Percentiles rank a stretch among this genome's conserved stretches.
These are phyloP conservation scores for Hydnomerulius pinastri DNA, from an alignment of 768 basidiomycete genomes.

Conservation along the genomic window DNA sequence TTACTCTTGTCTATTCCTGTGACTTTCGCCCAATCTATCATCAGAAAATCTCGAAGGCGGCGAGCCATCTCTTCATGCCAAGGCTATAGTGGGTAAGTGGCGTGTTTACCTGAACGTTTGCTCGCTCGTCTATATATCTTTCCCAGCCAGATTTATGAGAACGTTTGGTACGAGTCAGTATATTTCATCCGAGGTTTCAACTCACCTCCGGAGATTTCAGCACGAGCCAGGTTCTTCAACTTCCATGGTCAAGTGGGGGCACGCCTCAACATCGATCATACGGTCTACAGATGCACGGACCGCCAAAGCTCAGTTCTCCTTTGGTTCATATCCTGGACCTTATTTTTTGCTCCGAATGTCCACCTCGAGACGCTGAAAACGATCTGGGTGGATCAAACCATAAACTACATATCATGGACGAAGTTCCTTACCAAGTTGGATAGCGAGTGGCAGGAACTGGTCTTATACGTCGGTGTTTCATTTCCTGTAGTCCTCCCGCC, in stretches of 20 bases:
- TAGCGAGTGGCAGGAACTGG: constrained; percentile 50
- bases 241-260: constrained; percentile 39
- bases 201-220: constrained; percentile 14
- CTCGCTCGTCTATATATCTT: not conserved
- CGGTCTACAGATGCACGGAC: constrained; percentile 14
- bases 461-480: constrained; percentile 42
- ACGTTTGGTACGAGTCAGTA: constrained; percentile 36
- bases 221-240: constrained; percentile 32
- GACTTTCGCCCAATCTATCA: not conserved
- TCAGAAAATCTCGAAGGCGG: not conserved
- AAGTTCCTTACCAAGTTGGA: constrained; percentile 42
- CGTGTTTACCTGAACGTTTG: not conserved
- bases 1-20: not conserved
- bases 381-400: constrained; percentile 46
- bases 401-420: constrained; percentile 41
- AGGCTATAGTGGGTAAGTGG: not conserved
- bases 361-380: constrained; percentile 42
- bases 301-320: constrained; percentile 34
- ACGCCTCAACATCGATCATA: constrained; percentile 31
- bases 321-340: constrained; percentile 34
- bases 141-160: constrained; percentile 44
- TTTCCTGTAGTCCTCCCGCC: not conserved
- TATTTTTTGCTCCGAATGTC: constrained; percentile 48
- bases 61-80: not conserved
- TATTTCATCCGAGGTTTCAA: not conserved